Base-by-base conservation (phyloP, 139 green algal species). In the Monoraphidium neglectum region DNA sequence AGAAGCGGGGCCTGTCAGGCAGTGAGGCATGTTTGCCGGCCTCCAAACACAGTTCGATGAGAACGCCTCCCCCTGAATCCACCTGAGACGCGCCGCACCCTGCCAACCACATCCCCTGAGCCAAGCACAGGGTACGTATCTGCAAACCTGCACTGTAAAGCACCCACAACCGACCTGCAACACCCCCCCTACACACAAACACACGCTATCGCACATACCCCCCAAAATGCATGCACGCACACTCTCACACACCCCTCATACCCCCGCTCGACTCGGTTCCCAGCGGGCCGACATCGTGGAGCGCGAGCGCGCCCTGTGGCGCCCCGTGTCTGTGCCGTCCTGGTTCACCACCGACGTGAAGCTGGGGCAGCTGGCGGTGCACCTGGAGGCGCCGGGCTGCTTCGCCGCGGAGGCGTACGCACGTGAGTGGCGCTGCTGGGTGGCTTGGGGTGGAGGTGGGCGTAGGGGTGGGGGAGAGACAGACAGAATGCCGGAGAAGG, bases 391-490 rank as follows among this genome's bases (percentile, higher is more conserved):
- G 24, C 87, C 91, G 0, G 70, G 85, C 54, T 94, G 87, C 81
- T 98, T 98, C 72, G 64, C 72, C 26, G 88, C 91, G 10, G 94
- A 98, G 82, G 80, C 90, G 6, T 98, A 98, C 64, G 87, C 63
- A 62, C 24, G 73, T 79, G 51, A 79, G 72, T 54, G 21, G 12
- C 8, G n/a, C n/a, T n/a, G n/a, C n/a, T n/a, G n/a, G n/a, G n/a
- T n/a, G n/a, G n/a, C n/a, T n/a, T n/a, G n/a, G n/a, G n/a, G n/a
- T n/a, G n/a, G n/a, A n/a, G n/a, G n/a, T n/a, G n/a, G n/a, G n/a
- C n/a, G n/a, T n/a, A n/a, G n/a, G n/a, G n/a, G n/a, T n/a, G n/a
- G n/a, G n/a, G n/a, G n/a, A n/a, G n/a, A n/a, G n/a, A n/a, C n/a
- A n/a, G n/a, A n/a, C n/a, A n/a, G n/a, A n/a, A n/a, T n/a, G n/a